A percentile compares a stretch with the other conserved stretches of the same genome.
Conservation (phyloP, 2,329 filamentous ascomycete genomes). For the Gnomoniopsis smithogilvyi region DNA sequence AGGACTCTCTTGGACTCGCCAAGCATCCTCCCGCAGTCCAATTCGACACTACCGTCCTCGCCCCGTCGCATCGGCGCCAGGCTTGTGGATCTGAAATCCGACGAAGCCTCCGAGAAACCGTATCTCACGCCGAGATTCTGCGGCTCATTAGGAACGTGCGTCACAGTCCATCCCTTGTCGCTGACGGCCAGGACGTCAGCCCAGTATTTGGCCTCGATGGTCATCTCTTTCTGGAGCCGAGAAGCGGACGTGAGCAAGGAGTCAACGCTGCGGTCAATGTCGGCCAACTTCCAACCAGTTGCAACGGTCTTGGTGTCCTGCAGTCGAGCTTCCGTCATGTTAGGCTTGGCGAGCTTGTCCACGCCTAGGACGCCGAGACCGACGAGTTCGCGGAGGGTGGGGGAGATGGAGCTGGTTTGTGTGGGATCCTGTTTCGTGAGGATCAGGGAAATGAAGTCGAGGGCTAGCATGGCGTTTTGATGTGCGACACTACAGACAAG, state of each 20-base stretch:
- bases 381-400: conserved; percentile 64
- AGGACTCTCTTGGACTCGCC: conserved; percentile 59
- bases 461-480: conserved; percentile 63
- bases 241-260: conserved; percentile 69
- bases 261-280: conserved; percentile 71
- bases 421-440: conserved; percentile 77
- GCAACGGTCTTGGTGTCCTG: conserved; percentile 56
- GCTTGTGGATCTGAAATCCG: conserved; percentile 65
- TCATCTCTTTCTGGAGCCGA: conserved; percentile 72
- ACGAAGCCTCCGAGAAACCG: conserved; percentile 70
- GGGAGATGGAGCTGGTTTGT: conserved; percentile 70
- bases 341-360: conserved; percentile 61
- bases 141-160: conserved; percentile 68
- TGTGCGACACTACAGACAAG: conserved; percentile 41
- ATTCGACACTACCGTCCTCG: conserved; percentile 68
- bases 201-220: conserved; percentile 85
- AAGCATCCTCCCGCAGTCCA: conserved; percentile 61
- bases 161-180: conserved; percentile 82
- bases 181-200: conserved; percentile 77
- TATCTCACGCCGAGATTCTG: conserved; percentile 82
- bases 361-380: conserved; percentile 72
- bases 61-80: conserved; percentile 75
- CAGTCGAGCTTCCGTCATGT: conserved; percentile 50
- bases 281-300: conserved; percentile 74
- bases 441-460: conserved; percentile 81